phyloP scores from a whole-genome alignment of 2,329 filamentous ascomycete species.

The Sarocladiaceae sp. region DNA sequence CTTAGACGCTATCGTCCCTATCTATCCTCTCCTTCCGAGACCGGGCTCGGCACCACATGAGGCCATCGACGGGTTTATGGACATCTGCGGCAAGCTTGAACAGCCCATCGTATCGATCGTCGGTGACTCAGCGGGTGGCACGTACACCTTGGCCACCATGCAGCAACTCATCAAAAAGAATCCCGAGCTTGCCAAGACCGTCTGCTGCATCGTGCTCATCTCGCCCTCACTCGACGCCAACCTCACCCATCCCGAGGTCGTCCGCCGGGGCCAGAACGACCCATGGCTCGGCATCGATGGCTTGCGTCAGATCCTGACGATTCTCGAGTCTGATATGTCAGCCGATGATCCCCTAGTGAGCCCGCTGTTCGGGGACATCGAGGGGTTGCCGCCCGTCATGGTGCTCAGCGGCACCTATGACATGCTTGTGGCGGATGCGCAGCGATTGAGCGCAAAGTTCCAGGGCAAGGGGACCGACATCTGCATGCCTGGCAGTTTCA shows the following conservation, averaged over 20 bases:
- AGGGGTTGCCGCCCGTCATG: constrained; percentile 4
- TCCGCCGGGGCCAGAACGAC: background rate
- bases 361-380: constrained; percentile 10
- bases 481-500: background rate
- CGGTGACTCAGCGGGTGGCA: constrained; percentile 11
- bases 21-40: constrained; percentile 9
- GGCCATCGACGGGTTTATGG: constrained; percentile 1
- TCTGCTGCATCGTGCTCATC: constrained; percentile 8
- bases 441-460: constrained; percentile 7
- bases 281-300: constrained; percentile 10
- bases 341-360: background rate
- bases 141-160: background rate
- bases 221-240: constrained; percentile 9
- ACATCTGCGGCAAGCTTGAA: background rate
- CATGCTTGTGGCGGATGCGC: constrained; percentile 9
- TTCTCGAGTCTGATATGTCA: background rate
- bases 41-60: constrained; percentile 3
- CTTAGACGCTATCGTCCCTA: constrained; percentile 9
- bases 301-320: background rate
- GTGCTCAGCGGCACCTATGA: constrained; percentile 9
- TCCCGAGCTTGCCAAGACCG: background rate
- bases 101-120: constrained; percentile 9
- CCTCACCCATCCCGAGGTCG: constrained; percentile 7
- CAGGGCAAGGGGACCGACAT: constrained; percentile 3
- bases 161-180: background rate